phyloP scores from a whole-genome alignment of 1,284 basidiomycete species.

The Marasmius tenuissimus region DNA sequence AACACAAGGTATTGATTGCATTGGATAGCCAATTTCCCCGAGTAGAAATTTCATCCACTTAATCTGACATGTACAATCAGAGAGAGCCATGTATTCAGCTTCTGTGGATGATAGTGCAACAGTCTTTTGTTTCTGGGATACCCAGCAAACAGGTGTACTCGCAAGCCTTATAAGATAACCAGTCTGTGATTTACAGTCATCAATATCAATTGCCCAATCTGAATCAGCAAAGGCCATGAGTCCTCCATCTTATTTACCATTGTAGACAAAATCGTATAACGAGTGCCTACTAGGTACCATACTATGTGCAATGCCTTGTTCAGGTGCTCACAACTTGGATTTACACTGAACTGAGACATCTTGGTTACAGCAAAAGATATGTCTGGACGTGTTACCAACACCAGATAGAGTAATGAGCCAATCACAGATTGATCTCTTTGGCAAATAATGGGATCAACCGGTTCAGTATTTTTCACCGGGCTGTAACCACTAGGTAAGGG shows the following conservation, averaged over 20 bases:
- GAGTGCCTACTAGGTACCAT: slow-evolving; percentile 23
- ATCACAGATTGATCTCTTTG: slow-evolving; percentile 18
- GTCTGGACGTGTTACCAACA: slow-evolving; percentile 24
- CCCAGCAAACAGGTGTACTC: slow-evolving; percentile 21
- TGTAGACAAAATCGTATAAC: slow-evolving; percentile 22
- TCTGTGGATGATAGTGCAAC: slow-evolving; percentile 29
- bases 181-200: slow-evolving; percentile 16
- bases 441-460: slow-evolving; percentile 10
- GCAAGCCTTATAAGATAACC: slow-evolving; percentile 23
- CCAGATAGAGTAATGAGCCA: slow-evolving; percentile 22
- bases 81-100: slow-evolving; percentile 33
- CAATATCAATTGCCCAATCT: slow-evolving; percentile 24
- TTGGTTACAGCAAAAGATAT: slow-evolving; percentile 12
- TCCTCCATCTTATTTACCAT: slow-evolving; percentile 9
- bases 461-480: slow-evolving; percentile 3
- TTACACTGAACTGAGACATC: slow-evolving; percentile 5
- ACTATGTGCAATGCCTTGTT: slow-evolving; percentile 17
- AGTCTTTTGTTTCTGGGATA: slow-evolving; percentile 23
- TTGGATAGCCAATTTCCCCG: slow-evolving; percentile 18
- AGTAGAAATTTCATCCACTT: slow-evolving; percentile 12
- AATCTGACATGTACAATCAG: slow-evolving; percentile 20
- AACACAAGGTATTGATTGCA: slow-evolving; percentile 15
- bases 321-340: slow-evolving; percentile 3
- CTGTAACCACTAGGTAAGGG: slow-evolving; percentile 14
- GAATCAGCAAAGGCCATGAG: slow-evolving; percentile 20